Base-by-base conservation (phyloP, 805 yeast species). In the Candida stauntonica region DNA sequence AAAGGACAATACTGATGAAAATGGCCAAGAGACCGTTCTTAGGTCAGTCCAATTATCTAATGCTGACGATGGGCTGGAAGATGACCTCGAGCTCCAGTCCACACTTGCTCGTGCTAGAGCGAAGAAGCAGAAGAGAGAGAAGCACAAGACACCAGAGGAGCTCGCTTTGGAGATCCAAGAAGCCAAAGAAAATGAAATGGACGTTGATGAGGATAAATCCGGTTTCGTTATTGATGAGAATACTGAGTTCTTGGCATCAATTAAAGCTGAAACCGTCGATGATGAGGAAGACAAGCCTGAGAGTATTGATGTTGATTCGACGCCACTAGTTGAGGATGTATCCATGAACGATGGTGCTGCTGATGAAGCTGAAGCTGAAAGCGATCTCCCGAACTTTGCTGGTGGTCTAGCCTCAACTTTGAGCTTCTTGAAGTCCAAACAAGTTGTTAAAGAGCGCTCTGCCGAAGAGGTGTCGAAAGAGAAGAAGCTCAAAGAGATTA, bases 221-320 rank as follows among this genome's bases (percentile, higher is more conserved):
- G 61, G 58, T 7, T 35, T 59, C 14, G 37, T 51, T 2, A 44
- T 66, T 16, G 63, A 64, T 47, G 72, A 67, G 34, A 63, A 55
- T 15, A 38, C 55, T 3, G 69, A 64, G 32, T 67, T 68, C 37
- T 46, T 68, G 34, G 49, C 51, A n/a, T 38, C 51, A 1, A 39
- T 58, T 1, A 54, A 53, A 21, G 42, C 26, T 6, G 15, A 26
- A 14, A 13, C 13, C 15, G 28, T 26, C 14, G 28, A 6, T 13
- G 28, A 26, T 26, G 33, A 14, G 29, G 26, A 34, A 15, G 31
- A 26, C 9, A 5, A 19, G 5, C 29, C 16, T 7, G 24, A n/a
- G n/a, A 17, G 11, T 15, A 17, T 17, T n/a, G 33, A 33, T 29
- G 34, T 21, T 11, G 39, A 36, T 1, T 5, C n/a, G 17, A 14